Evolutionary conservation across 768 basidiomycete species (phyloP).

Genomic region (Cyclocybe aegerita): DNA sequence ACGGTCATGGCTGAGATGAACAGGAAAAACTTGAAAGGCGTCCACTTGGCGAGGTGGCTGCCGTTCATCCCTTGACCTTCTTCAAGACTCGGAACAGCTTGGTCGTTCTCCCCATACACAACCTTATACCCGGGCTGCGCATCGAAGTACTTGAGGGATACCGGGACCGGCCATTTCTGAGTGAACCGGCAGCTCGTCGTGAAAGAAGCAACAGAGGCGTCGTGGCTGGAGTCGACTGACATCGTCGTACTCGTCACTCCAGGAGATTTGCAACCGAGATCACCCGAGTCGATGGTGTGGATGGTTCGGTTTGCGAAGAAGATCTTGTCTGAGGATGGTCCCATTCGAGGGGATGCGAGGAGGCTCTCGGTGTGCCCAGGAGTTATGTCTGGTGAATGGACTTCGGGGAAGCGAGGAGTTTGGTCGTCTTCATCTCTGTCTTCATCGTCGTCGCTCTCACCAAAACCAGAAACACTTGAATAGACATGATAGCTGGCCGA

Average conservation of each 20-base stretch:
- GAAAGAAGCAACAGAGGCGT: constrained; percentile 26
- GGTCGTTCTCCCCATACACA: constrained; percentile 3
- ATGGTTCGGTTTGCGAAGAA: too few species aligned
- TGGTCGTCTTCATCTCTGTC: too few species aligned
- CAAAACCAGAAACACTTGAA: too few species aligned
- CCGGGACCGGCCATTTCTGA: constrained; percentile 50
- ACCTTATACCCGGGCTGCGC: constrained; percentile 7
- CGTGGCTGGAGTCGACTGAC: constrained; percentile 27
- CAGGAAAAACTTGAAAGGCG: constrained; percentile 60
- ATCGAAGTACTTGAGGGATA: constrained; percentile 22
- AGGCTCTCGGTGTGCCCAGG: too few species aligned
- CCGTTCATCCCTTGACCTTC: constrained; percentile 34
- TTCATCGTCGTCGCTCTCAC: too few species aligned
- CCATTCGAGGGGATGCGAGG: too few species aligned
- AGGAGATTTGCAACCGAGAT: too few species aligned
- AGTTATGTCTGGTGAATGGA: too few species aligned
- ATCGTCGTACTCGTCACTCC: background rate
- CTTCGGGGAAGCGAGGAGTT: too few species aligned
- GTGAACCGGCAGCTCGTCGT: constrained; percentile 45
- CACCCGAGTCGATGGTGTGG: too few species aligned
- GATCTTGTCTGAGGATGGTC: too few species aligned
- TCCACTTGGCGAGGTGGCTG: constrained; percentile 50
- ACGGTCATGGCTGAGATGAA: constrained; percentile 54
- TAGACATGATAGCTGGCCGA: too few species aligned
- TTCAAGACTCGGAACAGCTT: constrained; percentile 25